Conservation (phyloP, 2,329 filamentous ascomycete genomes). For the Cytospora piceicola region DNA sequence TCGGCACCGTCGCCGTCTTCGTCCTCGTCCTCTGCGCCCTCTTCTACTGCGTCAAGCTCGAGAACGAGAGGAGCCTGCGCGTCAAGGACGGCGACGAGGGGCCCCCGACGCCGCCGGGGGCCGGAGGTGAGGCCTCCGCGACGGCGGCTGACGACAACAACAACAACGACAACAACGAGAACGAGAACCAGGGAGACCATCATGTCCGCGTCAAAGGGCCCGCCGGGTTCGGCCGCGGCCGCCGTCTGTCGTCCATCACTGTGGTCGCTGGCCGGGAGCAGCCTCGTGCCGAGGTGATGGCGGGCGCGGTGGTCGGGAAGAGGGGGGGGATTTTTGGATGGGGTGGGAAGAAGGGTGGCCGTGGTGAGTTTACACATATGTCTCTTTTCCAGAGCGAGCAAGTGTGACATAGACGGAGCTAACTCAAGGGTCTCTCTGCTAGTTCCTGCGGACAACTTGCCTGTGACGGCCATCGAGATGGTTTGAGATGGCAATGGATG, state of each 20-base stretch:
- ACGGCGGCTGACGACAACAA: not conserved
- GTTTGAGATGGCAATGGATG: constrained; percentile 2
- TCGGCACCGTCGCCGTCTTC: constrained; percentile 28
- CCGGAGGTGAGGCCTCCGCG: not conserved
- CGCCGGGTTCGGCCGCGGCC: not conserved
- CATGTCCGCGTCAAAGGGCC: not conserved
- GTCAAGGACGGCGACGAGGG: constrained; percentile 11
- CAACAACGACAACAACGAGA: not conserved
- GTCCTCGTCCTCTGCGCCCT: constrained; percentile 28
- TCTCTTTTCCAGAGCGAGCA: not conserved
- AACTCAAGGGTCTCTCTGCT: not conserved
- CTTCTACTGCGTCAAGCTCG: constrained; percentile 31
- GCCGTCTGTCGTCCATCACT: constrained; percentile 8
- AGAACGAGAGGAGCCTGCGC: constrained; percentile 24
- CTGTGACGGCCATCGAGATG: constrained; percentile 29
- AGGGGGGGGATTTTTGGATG: constrained; percentile 24
- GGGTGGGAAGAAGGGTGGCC: constrained; percentile 19
- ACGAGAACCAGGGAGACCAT: not conserved
- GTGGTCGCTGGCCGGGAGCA: not conserved
- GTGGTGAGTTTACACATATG: not conserved
- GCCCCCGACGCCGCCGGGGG: not conserved
- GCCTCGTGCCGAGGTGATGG: not conserved
- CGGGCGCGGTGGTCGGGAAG: not conserved
- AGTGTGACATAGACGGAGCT: not conserved
- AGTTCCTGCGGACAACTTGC: constrained; percentile 14